Evolutionary conservation across 768 basidiomycete genomes (phyloP), one percentile per base, ranked within the genome.

Genomic region (Termitomyces titanicus): DNA sequence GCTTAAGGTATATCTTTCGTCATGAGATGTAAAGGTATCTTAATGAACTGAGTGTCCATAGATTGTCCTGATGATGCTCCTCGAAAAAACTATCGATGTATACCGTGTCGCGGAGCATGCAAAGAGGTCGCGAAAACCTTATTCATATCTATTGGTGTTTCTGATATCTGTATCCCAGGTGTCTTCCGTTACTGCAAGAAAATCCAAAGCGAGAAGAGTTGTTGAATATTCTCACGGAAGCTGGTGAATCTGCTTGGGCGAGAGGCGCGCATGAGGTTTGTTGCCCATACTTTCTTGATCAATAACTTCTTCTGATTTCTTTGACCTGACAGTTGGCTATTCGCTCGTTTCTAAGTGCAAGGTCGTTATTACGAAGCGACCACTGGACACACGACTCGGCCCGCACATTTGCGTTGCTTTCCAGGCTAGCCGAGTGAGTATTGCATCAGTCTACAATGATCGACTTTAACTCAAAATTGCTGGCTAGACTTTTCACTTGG

Each of bases 181-280:
- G 88, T 70, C 70, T 88, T 25, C 74, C 77, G 7, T 71, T 90
- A 31, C 68, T 90, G 15, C 79, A 78, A 18, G 82, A 82, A 27
- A 80, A 86, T 61, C 73, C 80, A 0, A 82, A 81, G 59, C 78
- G 84, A 44, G 84, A 83, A 48, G 83, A 84, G 59, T 64, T 88
- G 22, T 65, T 87, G 27, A 74, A 80, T 53, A 77, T 85, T 24
- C 71, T 88, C 9, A 79, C 86, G 18, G 80, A 86, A 49, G 86
- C 87, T 20, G 87, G 85, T 2, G 84, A 88, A 61, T 82, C 85
- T 35, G 85, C 88, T 5, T 82, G 84, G 75, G 77, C 80, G 8
- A 78, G 86, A 49, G 88, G 88, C 22, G 88, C 88, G 34, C 87
- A 89, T 63, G 88, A 90, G 74, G 86, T 87, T 64, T 46, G 61